These are phyloP conservation scores for Saccharomycopsis vini DNA, from an alignment of 805 yeast genomes.

Conservation along the genomic window DNA sequence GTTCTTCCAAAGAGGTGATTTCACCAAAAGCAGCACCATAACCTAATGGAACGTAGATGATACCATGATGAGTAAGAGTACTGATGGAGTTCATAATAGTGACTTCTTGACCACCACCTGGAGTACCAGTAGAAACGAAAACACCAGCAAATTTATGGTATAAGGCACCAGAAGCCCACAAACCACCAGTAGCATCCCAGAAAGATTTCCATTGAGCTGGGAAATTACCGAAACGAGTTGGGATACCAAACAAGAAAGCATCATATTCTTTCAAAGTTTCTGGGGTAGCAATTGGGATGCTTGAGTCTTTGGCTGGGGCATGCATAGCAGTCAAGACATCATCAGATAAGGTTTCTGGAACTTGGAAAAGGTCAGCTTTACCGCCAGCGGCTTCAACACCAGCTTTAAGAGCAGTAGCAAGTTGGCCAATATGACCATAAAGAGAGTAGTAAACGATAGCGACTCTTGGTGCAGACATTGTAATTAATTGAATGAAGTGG, in stretches of 20 bases:
- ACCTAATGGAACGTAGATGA: slow-evolving; percentile 75
- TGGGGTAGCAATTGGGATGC: slow-evolving; percentile 51
- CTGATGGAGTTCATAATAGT: slow-evolving; percentile 60
- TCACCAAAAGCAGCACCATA: slow-evolving; percentile 48
- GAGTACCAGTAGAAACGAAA: slow-evolving; percentile 66
- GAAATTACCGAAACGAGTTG: slow-evolving; percentile 75
- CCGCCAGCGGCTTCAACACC: slow-evolving; percentile 69
- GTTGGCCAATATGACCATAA: slow-evolving; percentile 62
- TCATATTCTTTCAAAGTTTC: slow-evolving; percentile 58
- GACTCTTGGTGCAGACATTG: no score
- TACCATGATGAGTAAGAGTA: slow-evolving; percentile 68
- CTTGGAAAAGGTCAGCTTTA: slow-evolving; percentile 59
- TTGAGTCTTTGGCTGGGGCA: slow-evolving; percentile 55
- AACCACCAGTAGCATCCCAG: slow-evolving; percentile 70
- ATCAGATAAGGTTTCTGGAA: slow-evolving; percentile 64
- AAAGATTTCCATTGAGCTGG: slow-evolving; percentile 75
- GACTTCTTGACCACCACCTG: slow-evolving; percentile 77
- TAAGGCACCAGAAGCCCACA: slow-evolving; percentile 70
- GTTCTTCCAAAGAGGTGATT: slow-evolving; percentile 47
- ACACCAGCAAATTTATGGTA: slow-evolving; percentile 68
- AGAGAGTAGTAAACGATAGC: no score
- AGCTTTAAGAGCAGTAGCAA: slow-evolving; percentile 59
- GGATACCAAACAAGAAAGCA: slow-evolving; percentile 77
- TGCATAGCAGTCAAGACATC: slow-evolving; percentile 48
- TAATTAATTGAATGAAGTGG: no score